These are phyloP conservation scores for Rhodotorula sp. DNA, from an alignment of 1,284 basidiomycete genomes.

Conservation along the genomic window DNA sequence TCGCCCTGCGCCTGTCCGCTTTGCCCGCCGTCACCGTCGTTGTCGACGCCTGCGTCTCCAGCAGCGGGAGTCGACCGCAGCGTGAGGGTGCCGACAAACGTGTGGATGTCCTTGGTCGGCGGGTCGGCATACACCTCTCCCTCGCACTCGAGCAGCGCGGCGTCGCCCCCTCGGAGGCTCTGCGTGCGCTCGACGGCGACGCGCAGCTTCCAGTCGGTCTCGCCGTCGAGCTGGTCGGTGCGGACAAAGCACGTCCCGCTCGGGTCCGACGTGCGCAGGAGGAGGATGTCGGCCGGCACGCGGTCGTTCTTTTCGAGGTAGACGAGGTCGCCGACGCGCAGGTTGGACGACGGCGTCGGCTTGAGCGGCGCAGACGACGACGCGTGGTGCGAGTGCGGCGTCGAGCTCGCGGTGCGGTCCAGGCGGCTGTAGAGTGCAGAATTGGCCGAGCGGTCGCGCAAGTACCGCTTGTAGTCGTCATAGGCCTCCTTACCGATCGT, in stretches of 20 bases:
- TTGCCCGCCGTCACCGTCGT: too few relatives aligned
- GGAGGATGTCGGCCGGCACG: constrained; percentile 90
- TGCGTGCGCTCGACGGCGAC: constrained; percentile 85
- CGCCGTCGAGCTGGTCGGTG: constrained; percentile 97
- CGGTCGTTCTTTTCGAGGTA: constrained; percentile 94
- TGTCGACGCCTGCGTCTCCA: constrained; percentile 6
- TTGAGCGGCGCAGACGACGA: constrained; percentile 34
- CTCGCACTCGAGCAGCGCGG: constrained; percentile 69
- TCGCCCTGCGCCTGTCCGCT: constrained; percentile 10
- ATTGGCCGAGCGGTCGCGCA: constrained; percentile 90
- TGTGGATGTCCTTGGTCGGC: constrained; percentile 95
- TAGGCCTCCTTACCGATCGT: constrained; percentile 99
- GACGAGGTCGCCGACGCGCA: constrained; percentile 90
- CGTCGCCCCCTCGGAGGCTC: constrained; percentile 63
- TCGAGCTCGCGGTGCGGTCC: constrained; percentile 56
- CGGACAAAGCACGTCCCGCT: constrained; percentile 95
- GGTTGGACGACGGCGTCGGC: constrained; percentile 77
- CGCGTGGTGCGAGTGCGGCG: constrained; percentile 28
- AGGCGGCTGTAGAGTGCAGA: constrained; percentile 86
- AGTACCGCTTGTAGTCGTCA: constrained; percentile 92
- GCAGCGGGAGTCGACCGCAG: constrained; percentile 52
- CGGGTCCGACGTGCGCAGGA: constrained; percentile 81
- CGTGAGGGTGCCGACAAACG: constrained; percentile 91
- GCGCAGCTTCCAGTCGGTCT: constrained; percentile 98
- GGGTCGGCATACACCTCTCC: constrained; percentile 89